Conservation (phyloP, 306 rosid species). For the Ochetophila trinervis region DNA sequence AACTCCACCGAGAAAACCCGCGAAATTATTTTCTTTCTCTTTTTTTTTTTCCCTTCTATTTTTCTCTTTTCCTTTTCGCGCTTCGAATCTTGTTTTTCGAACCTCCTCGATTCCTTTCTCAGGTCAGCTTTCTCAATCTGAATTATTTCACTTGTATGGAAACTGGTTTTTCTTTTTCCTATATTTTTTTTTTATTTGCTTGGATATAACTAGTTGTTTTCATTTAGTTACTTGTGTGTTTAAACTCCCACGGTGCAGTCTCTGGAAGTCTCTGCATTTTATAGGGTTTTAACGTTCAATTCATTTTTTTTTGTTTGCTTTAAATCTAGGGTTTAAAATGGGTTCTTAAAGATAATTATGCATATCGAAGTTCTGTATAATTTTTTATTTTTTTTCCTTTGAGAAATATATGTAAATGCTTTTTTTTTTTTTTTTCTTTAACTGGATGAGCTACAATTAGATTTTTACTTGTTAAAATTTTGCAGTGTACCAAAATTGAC, state of each 20-base stretch:
- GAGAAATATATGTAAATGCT: neutral
- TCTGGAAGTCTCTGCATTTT: slow-evolving; percentile 12
- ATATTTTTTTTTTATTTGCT: neutral
- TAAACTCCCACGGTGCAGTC: neutral
- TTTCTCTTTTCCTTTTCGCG: neutral
- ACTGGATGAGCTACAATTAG: neutral
- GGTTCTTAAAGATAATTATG: neutral
- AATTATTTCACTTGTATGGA: neutral
- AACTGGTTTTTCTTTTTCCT: neutral
- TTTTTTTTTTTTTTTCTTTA: too few relatives aligned
- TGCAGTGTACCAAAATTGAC: neutral
- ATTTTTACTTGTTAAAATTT: neutral
- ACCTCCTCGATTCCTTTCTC: slow-evolving; percentile 4
- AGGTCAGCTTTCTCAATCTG: slow-evolving; percentile 3
- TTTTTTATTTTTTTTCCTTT: neutral
- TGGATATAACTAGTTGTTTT: too few relatives aligned
- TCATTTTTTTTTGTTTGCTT: slow-evolving; percentile 6
- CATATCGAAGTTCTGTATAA: neutral
- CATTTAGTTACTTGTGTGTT: neutral
- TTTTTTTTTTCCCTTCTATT: neutral
- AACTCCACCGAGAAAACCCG: slow-evolving; percentile 19
- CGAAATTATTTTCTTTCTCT: slow-evolving; percentile 2
- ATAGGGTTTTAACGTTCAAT: slow-evolving; percentile 16
- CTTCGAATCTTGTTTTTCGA: neutral
- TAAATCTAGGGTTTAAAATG: slow-evolving; percentile 29